These are phyloP conservation scores for Xylaria acuta DNA, from an alignment of 495 filamentous ascomycete genomes.

Conservation along the genomic window DNA sequence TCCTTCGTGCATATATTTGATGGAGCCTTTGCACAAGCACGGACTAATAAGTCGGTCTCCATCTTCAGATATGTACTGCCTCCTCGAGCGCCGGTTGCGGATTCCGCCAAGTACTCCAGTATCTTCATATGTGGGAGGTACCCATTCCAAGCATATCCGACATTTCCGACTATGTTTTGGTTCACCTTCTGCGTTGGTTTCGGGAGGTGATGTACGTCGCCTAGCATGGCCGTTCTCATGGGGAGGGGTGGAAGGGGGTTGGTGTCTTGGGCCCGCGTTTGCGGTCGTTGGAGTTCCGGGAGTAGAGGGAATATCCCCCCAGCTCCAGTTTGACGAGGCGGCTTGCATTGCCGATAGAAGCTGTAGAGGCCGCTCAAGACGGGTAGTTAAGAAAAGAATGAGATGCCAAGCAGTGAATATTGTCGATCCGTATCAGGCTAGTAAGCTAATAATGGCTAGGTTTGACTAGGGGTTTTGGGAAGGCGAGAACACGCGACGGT, in stretches of 20 bases:
- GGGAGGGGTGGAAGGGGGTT: slow-evolving; percentile 27
- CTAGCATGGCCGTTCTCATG: slow-evolving; percentile 27
- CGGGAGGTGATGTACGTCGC: slow-evolving; percentile 15
- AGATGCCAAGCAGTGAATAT: background rate
- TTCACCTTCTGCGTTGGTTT: slow-evolving; percentile 36
- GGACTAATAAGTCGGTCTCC: slow-evolving; percentile 86
- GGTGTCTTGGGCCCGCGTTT: background rate
- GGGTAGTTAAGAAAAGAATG: background rate
- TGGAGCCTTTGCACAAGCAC: slow-evolving; percentile 90
- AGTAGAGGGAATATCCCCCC: background rate
- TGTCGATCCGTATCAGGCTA: background rate
- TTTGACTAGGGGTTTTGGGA: background rate
- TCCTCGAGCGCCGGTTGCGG: slow-evolving; percentile 67
- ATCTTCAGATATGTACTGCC: slow-evolving; percentile 74
- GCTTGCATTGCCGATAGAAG: slow-evolving; percentile 21
- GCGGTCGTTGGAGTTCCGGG: slow-evolving; percentile 12
- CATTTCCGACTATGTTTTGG: slow-evolving; percentile 65
- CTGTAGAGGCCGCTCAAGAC: background rate
- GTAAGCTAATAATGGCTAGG: background rate
- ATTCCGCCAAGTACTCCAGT: slow-evolving; percentile 66
- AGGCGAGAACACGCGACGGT: background rate
- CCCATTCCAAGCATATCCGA: slow-evolving; percentile 90
- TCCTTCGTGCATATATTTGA: slow-evolving; percentile 93
- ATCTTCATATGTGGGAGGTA: slow-evolving; percentile 76
- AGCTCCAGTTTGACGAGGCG: slow-evolving; percentile 18